Evolutionary conservation across 2,329 filamentous ascomycete species (phyloP).

Genomic region (Fusarium buharicum): DNA sequence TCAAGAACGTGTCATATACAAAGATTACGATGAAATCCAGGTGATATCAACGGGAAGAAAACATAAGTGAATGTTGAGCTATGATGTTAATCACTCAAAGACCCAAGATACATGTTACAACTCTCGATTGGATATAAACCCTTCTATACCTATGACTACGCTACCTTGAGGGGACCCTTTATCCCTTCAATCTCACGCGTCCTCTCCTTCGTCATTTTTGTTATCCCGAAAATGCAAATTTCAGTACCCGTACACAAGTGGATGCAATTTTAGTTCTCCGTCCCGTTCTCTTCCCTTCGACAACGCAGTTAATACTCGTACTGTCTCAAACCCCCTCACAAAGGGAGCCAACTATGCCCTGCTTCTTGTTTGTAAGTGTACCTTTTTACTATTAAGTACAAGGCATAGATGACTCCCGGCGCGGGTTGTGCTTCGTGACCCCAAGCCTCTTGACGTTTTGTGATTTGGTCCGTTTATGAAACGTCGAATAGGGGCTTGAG

Average conservation of each 20-base stretch:
- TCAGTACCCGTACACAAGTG: constrained; percentile 20
- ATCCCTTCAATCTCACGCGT: constrained; percentile 6
- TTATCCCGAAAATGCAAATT: constrained; percentile 21
- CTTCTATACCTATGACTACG: constrained; percentile 16
- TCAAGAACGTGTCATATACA: too few species aligned
- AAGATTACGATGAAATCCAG: too few species aligned
- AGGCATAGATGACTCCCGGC: constrained; percentile 14
- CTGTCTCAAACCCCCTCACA: background rate
- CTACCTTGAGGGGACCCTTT: constrained; percentile 1
- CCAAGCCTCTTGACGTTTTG: background rate
- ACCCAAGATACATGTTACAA: constrained; percentile 3
- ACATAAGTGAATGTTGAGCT: too few species aligned
- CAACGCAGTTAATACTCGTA: constrained; percentile 10
- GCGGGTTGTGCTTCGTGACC: background rate
- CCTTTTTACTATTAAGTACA: background rate
- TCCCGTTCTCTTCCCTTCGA: constrained; percentile 4
- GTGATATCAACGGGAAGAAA: too few species aligned
- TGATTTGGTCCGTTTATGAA: constrained; percentile 57
- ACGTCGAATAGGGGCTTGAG: constrained; percentile 95
- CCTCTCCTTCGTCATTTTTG: constrained; percentile 13
- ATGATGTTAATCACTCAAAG: too few species aligned
- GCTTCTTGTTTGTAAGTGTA: constrained; percentile 1
- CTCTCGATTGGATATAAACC: constrained; percentile 20
- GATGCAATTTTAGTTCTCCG: constrained; percentile 16
- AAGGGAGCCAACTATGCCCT: constrained; percentile 14